Conservation (phyloP, 768 basidiomycete genomes). For the Agrocybe praecox region DNA sequence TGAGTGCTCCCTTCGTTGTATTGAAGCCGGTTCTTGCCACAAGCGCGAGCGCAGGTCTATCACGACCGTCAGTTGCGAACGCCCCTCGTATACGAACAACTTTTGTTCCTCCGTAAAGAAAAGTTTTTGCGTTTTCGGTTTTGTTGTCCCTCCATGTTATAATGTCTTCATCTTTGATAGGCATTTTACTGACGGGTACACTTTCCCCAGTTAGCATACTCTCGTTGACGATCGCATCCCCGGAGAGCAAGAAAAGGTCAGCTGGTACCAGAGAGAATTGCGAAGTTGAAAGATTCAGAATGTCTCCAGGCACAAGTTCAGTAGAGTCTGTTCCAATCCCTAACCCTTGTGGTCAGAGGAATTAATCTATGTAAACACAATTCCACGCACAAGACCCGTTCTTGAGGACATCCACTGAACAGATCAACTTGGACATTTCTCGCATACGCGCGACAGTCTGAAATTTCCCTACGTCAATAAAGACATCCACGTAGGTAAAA, state of each 20-base stretch:
- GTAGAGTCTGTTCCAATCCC: slow-evolving; percentile 77
- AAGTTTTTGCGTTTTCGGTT: slow-evolving; percentile 78
- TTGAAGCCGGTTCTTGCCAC: slow-evolving; percentile 93
- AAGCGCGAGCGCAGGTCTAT: slow-evolving; percentile 72
- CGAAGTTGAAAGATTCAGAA: slow-evolving; percentile 85
- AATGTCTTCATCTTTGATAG: slow-evolving; percentile 81
- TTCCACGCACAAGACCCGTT: slow-evolving; percentile 68
- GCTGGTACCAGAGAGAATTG: slow-evolving; percentile 79
- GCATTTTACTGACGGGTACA: slow-evolving; percentile 91
- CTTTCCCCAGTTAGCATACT: slow-evolving; percentile 99
- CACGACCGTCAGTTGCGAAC: slow-evolving; percentile 51
- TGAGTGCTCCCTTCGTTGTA: slow-evolving; percentile 95
- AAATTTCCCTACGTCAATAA: slow-evolving; percentile 1
- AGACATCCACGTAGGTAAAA: background rate
- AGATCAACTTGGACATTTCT: slow-evolving; percentile 92
- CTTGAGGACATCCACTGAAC: slow-evolving; percentile 69
- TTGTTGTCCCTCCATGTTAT: slow-evolving; percentile 68
- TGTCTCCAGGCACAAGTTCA: slow-evolving; percentile 87
- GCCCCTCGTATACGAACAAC: slow-evolving; percentile 83
- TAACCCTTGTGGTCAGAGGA: slow-evolving; percentile 26
- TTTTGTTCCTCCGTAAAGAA: slow-evolving; percentile 88
- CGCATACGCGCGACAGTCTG: slow-evolving; percentile 93
- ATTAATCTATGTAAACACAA: background rate
- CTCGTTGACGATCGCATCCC: slow-evolving; percentile 98
- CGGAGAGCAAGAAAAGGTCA: slow-evolving; percentile 90